Evolutionary conservation across 768 basidiomycete genomes (phyloP).

Genomic region (Psilocybe subaeruginosa): DNA sequence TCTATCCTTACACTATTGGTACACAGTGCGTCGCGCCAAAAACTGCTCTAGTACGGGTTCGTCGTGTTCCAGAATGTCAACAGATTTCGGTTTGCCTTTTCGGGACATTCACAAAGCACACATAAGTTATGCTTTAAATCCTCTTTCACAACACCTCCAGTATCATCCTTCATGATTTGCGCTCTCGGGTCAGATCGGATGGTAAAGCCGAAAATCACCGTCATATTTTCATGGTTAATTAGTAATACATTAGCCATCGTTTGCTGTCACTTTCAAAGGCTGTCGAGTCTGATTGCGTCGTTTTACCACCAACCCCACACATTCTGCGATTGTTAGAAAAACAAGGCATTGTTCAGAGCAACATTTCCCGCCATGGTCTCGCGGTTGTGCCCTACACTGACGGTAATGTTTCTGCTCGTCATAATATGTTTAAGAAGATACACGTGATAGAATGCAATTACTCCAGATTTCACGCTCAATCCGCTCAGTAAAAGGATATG

Average conservation of each 20-base stretch:
- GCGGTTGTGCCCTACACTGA: slow-evolving; percentile 20
- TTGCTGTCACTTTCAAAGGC: neutral
- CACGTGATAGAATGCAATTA: slow-evolving; percentile 33
- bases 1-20: too few species aligned
- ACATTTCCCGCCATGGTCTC: slow-evolving; percentile 17
- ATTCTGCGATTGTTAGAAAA: neutral
- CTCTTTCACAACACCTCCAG: too few species aligned
- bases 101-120: too few species aligned
- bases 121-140: too few species aligned
- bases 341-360: neutral
- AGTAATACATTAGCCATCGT: neutral
- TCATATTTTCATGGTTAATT: neutral
- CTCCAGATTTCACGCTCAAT: slow-evolving; percentile 30
- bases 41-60: too few species aligned
- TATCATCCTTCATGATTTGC: too few species aligned
- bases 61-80: too few species aligned
- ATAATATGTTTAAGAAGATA: slow-evolving; percentile 6
- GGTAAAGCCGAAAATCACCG: neutral
- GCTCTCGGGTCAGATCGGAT: neutral
- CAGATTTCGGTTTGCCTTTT: too few species aligned
- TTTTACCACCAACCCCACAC: neutral
- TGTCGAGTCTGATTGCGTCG: neutral
- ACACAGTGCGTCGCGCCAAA: too few species aligned
- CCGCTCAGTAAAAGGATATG: slow-evolving; percentile 15
- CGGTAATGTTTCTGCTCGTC: slow-evolving; percentile 7